Conservation (phyloP, 257 asterid genomes). For the Salvia rosmarinus region DNA sequence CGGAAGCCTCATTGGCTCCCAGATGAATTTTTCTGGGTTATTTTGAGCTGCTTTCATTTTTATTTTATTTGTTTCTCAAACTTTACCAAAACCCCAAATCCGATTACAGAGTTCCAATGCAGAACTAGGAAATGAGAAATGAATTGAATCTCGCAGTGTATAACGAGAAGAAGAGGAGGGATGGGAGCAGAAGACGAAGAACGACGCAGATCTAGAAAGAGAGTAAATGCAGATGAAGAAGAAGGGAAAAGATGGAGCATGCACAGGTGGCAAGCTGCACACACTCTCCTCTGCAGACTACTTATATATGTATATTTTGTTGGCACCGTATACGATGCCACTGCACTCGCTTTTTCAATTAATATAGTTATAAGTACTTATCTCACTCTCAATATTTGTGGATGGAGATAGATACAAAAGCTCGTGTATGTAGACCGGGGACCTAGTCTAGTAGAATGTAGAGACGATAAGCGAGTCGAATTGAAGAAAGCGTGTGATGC, state of each 20-base stretch:
- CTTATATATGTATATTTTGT: slow-evolving; percentile 2
- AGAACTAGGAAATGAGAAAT: neutral
- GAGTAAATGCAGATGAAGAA: slow-evolving; percentile 26
- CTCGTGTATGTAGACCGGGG: slow-evolving; percentile 16
- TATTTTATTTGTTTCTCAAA: neutral
- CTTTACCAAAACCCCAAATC: slow-evolving; percentile 16
- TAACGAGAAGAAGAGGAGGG: neutral
- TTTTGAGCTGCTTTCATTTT: slow-evolving; percentile 64
- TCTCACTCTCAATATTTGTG: neutral
- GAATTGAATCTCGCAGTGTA: slow-evolving; percentile 12
- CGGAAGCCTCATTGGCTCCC: slow-evolving; percentile 64
- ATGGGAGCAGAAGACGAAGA: neutral
- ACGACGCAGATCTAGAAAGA: slow-evolving; percentile 34
- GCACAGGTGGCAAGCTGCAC: slow-evolving; percentile 54
- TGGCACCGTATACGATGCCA: slow-evolving; percentile 29
- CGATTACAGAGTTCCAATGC: neutral
- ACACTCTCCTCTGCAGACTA: slow-evolving; percentile 25
- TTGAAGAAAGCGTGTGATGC: neutral
- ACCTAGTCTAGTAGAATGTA: neutral
- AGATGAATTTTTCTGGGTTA: slow-evolving; percentile 59
- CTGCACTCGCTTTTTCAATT: neutral
- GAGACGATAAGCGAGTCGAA: neutral
- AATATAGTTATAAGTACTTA: neutral
- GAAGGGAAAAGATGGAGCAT: slow-evolving; percentile 39
- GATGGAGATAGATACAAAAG: slow-evolving; percentile 40